A percentile compares a stretch with the other conserved stretches of the same genome.
Conservation (phyloP, 2,329 filamentous ascomycete species). For the Ilyonectria destructans region DNA sequence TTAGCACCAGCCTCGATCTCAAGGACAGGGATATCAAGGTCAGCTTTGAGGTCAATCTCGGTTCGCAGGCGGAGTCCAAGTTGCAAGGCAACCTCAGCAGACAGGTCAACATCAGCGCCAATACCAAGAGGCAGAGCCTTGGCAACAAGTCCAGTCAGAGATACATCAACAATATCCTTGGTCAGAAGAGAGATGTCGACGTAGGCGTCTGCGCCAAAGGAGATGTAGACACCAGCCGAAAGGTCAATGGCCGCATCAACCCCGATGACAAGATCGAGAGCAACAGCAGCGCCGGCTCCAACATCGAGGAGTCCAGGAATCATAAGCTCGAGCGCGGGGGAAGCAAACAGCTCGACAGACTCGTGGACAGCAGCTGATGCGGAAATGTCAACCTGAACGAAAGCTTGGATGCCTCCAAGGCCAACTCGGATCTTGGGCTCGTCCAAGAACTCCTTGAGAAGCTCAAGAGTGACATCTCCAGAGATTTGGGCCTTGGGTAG, state of each 20-base stretch:
- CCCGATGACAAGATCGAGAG: slow-evolving; percentile 68
- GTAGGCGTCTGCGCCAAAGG: slow-evolving; percentile 63
- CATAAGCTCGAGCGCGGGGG: slow-evolving; percentile 56
- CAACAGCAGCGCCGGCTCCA: slow-evolving; percentile 63
- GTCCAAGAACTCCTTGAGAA: slow-evolving; percentile 59
- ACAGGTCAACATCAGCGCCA: slow-evolving; percentile 50
- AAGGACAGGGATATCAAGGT: slow-evolving; percentile 47
- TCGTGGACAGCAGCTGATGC: slow-evolving; percentile 65
- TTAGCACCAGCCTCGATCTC: slow-evolving; percentile 60
- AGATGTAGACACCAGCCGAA: slow-evolving; percentile 63
- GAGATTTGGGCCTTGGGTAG: slow-evolving; percentile 59
- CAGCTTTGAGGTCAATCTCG: slow-evolving; percentile 60
- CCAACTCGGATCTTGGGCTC: slow-evolving; percentile 61
- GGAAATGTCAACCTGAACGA: slow-evolving; percentile 65
- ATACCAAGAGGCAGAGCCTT: slow-evolving; percentile 48
- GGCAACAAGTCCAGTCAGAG: slow-evolving; percentile 57
- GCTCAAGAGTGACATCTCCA: slow-evolving; percentile 63
- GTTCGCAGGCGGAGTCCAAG: slow-evolving; percentile 68
- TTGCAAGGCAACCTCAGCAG: slow-evolving; percentile 63
- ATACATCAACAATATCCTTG: slow-evolving; percentile 57
- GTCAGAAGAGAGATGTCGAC: slow-evolving; percentile 60
- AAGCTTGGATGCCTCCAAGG: slow-evolving; percentile 67
- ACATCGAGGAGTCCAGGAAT: slow-evolving; percentile 54
- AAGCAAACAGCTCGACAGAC: slow-evolving; percentile 65
- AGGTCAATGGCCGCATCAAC: slow-evolving; percentile 67